phyloP scores from a whole-genome alignment of 305 asterid genomes.

The Stenogyne calaminthoides region DNA sequence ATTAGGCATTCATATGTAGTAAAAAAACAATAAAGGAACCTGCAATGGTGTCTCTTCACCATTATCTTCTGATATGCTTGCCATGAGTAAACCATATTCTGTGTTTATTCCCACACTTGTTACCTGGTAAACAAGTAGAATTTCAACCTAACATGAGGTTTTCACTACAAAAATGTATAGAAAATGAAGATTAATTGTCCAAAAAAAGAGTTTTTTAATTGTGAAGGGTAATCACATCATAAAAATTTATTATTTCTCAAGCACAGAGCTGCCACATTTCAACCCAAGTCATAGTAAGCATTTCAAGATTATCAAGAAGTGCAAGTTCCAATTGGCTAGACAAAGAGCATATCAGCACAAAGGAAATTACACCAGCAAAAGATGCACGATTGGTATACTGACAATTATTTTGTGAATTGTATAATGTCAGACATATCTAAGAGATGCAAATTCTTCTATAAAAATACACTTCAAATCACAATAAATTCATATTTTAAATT shows the following conservation, averaged over 20 bases:
- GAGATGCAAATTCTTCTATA: too few relatives aligned
- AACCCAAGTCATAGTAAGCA: neutral
- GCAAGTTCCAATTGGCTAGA: too few relatives aligned
- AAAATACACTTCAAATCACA: too few relatives aligned
- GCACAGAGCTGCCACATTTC: neutral
- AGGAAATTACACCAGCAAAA: too few relatives aligned
- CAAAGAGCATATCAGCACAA: too few relatives aligned
- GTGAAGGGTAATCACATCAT: neutral
- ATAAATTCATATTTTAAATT: too few relatives aligned
- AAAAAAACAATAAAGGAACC: conserved; percentile 46
- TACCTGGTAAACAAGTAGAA: conserved; percentile 50
- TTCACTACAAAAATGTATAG: neutral
- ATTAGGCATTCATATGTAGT: neutral
- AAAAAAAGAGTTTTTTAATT: neutral
- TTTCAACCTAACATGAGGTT: conserved; percentile 24
- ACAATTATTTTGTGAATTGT: too few relatives aligned
- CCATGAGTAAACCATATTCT: conserved; percentile 98
- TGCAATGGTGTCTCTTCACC: conserved; percentile 99
- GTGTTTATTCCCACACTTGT: conserved; percentile 92
- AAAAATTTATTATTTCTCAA: neutral
- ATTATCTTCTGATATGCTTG: conserved; percentile 96
- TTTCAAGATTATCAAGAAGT: neutral
- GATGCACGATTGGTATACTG: too few relatives aligned
- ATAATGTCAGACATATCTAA: too few relatives aligned
- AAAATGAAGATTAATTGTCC: neutral